Evolutionary conservation across 768 basidiomycete genomes (phyloP).

Genomic region (Galerina marginata): DNA sequence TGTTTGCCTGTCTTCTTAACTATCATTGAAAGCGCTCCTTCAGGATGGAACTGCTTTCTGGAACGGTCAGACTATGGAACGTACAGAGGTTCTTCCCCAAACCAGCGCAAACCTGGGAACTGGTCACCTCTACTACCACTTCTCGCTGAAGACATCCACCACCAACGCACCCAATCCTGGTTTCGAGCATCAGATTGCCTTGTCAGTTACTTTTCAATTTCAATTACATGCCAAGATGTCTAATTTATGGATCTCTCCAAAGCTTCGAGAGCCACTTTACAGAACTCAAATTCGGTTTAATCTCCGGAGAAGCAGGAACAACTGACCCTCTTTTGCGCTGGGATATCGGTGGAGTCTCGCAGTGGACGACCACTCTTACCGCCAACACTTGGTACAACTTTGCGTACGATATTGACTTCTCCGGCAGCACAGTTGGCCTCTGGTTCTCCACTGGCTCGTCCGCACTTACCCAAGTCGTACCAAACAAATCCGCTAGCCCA

Average conservation of each 20-base stretch:
- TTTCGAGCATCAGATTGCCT: constrained; percentile 26
- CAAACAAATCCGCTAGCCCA: constrained; percentile 20
- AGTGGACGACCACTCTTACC: constrained; percentile 24
- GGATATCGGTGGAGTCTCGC: constrained; percentile 25
- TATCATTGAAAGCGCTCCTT: neutral
- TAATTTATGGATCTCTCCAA: neutral
- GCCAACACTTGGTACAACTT: constrained; percentile 30
- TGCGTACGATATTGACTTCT: constrained; percentile 26
- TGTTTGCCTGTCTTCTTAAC: neutral
- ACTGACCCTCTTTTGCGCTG: constrained; percentile 22
- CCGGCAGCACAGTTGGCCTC: constrained; percentile 22
- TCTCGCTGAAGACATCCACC: constrained; percentile 21
- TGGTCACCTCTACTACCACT: constrained; percentile 27
- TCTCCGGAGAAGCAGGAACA: constrained; percentile 23
- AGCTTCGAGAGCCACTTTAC: constrained; percentile 29
- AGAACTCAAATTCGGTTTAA: constrained; percentile 25
- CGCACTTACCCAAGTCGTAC: constrained; percentile 20
- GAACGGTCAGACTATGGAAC: constrained; percentile 27
- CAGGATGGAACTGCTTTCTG: constrained; percentile 27
- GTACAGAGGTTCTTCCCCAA: constrained; percentile 24
- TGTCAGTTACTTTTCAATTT: constrained; percentile 10
- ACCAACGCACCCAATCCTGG: constrained; percentile 25
- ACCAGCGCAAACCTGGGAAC: constrained; percentile 25
- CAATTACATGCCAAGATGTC: too few relatives aligned
- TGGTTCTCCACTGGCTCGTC: constrained; percentile 24